Evolutionary conservation across 345 rosid species (phyloP).

Genomic region (Dovyalis caffra): DNA sequence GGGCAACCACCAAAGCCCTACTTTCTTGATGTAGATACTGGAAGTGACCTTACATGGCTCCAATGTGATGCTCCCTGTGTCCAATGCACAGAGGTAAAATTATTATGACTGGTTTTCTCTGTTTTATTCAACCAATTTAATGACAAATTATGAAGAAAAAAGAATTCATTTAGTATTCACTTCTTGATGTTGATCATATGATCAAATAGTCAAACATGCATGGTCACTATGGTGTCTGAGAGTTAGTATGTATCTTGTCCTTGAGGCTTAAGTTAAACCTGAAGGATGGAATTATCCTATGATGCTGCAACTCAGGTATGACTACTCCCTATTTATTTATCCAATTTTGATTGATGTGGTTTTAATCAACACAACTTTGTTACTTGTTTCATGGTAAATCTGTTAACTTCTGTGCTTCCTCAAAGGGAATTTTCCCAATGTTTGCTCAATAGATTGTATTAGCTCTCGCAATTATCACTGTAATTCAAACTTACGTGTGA

Average conservation of each 20-base stretch:
- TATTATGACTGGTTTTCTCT: not conserved
- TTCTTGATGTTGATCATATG: not conserved
- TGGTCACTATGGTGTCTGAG: not conserved
- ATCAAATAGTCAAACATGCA: not conserved
- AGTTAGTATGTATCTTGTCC: not conserved
- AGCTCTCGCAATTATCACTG: not conserved
- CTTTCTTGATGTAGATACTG: slow-evolving; percentile 89
- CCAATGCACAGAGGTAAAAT: slow-evolving; percentile 53
- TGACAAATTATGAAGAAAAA: not conserved
- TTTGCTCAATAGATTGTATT: no score
- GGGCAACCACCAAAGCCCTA: slow-evolving; percentile 87
- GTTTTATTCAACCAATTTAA: not conserved
- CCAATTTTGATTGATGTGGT: not conserved
- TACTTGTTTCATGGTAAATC: not conserved
- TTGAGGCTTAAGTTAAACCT: not conserved
- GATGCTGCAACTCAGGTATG: not conserved
- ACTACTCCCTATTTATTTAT: not conserved
- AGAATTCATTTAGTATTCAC: not conserved
- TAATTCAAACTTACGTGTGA: not conserved
- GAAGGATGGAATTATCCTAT: not conserved
- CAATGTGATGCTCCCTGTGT: slow-evolving; percentile 88
- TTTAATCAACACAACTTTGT: not conserved
- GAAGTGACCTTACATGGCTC: slow-evolving; percentile 98
- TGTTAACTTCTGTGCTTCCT: not conserved
- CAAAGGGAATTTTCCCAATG: not conserved